Percentiles rank a stretch among this genome's conserved stretches.
These are phyloP conservation scores for Trichoderma parareesei DNA, from an alignment of 495 filamentous ascomycete genomes.

Conservation along the genomic window DNA sequence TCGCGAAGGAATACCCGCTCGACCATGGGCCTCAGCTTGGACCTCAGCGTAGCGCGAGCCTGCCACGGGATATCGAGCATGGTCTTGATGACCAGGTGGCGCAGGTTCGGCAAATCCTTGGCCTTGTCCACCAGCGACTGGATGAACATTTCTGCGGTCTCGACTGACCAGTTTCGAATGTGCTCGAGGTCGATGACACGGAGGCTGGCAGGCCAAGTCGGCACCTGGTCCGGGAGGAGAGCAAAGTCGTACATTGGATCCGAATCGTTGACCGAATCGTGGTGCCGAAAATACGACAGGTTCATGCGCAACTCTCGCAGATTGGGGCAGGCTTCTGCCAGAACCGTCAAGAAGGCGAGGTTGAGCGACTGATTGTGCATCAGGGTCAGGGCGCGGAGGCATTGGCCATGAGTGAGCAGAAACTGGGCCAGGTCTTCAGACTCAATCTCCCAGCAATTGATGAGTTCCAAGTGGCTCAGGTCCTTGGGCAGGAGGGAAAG, in stretches of 20 bases:
- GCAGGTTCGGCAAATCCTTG: conserved; percentile 50
- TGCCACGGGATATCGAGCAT: conserved; percentile 72
- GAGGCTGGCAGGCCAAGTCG: conserved; percentile 66
- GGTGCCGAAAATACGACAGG: conserved; percentile 55
- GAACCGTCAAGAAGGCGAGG: conserved; percentile 55
- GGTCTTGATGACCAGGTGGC: conserved; percentile 58
- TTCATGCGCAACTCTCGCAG: conserved; percentile 67
- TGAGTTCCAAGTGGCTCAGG: conserved; percentile 57
- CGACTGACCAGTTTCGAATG: conserved; percentile 58
- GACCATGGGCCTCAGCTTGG: conserved; percentile 60
- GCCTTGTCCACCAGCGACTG: conserved; percentile 65
- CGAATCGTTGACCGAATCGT: conserved; percentile 45
- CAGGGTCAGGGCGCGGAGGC: conserved; percentile 56
- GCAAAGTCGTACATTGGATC: conserved; percentile 63
- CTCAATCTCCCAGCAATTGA: conserved; percentile 63
- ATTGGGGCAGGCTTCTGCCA: conserved; percentile 55
- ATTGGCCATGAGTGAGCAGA: conserved; percentile 51
- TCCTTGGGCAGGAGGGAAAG: conserved; percentile 53
- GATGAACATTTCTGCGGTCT: conserved; percentile 65
- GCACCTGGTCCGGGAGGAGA: conserved; percentile 49
- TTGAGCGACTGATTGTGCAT: conserved; percentile 71
- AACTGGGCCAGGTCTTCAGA: conserved; percentile 51
- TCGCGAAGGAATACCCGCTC: conserved; percentile 56
- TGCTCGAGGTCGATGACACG: conserved; percentile 63
- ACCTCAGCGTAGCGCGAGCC: conserved; percentile 63